Evolutionary conservation across 2,329 filamentous ascomycete genomes (phyloP).

Genomic region (Fusarium robinianum): DNA sequence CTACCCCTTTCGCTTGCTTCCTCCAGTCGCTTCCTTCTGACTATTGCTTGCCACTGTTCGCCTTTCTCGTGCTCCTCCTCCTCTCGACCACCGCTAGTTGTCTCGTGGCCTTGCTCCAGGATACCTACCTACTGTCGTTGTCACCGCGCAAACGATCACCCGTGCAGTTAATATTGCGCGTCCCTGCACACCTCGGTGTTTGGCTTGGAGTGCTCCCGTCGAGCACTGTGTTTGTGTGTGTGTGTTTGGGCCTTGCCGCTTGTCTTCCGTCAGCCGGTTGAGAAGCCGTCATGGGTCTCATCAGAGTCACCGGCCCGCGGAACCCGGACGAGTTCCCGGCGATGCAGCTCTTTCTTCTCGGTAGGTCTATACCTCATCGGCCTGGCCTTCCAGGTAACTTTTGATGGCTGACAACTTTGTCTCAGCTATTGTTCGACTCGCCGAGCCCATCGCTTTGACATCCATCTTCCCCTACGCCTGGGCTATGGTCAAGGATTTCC

Average conservation of each 20-base stretch:
- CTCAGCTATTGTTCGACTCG: constrained; percentile 85
- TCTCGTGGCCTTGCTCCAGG: too few species aligned
- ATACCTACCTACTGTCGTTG: too few species aligned
- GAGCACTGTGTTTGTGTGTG: constrained; percentile 8
- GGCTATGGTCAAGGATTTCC: constrained; percentile 77
- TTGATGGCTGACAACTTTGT: not conserved
- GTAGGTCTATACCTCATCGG: constrained; percentile 53
- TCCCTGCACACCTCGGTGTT: not conserved
- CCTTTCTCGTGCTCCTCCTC: constrained; percentile 18
- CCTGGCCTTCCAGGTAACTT: not conserved
- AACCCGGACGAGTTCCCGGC: constrained; percentile 78
- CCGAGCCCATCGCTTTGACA: constrained; percentile 89
- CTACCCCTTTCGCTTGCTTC: constrained; percentile 3
- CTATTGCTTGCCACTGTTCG: constrained; percentile 15
- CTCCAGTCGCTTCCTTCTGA: constrained; percentile 5
- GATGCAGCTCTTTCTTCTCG: constrained; percentile 80
- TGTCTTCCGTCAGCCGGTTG: not conserved
- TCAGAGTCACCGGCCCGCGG: constrained; percentile 55
- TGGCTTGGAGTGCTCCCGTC: constrained; percentile 7
- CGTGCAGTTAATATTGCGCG: constrained; percentile 1
- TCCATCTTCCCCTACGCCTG: constrained; percentile 93
- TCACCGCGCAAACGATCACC: constrained; percentile 4
- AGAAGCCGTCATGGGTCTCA: constrained; percentile 57
- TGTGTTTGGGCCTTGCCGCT: constrained; percentile 4
- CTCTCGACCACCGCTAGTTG: not conserved